These are phyloP conservation scores for Hypoxylon crocopeplum DNA, from an alignment of 495 filamentous ascomycete species.

Conservation along the genomic window DNA sequence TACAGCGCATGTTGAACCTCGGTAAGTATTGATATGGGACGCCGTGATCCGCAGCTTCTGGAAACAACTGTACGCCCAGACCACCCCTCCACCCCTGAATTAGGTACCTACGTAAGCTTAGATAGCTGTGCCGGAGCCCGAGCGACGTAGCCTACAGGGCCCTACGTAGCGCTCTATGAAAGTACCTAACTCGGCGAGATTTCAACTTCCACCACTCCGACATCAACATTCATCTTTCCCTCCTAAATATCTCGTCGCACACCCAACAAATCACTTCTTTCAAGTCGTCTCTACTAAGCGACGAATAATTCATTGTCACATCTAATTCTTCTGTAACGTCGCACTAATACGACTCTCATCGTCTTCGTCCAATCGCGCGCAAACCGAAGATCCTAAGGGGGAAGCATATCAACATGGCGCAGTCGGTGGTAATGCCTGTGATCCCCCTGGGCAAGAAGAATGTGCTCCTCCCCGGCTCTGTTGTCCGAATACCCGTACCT, in stretches of 20 bases:
- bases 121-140: constrained; percentile 8
- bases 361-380: constrained; percentile 23
- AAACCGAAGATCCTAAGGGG: constrained; percentile 11
- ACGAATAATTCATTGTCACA: too few relatives aligned
- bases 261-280: too few relatives aligned
- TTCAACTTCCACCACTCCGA: constrained; percentile 12
- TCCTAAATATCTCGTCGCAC: too few relatives aligned
- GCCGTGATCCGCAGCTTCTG: too few relatives aligned
- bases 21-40: constrained; percentile 26
- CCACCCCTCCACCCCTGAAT: too few relatives aligned
- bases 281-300: too few relatives aligned
- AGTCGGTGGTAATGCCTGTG: constrained; percentile 65
- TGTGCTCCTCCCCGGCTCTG: constrained; percentile 82
- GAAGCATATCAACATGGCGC: constrained; percentile 36
- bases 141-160: constrained; percentile 25
- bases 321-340: too few relatives aligned
- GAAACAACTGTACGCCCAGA: too few relatives aligned
- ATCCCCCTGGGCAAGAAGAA: constrained; percentile 75
- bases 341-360: too few relatives aligned
- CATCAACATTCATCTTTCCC: constrained; percentile 25
- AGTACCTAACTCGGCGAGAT: too few relatives aligned
- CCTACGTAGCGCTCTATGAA: background rate
- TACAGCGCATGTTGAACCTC: constrained; percentile 26
- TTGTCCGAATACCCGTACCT: constrained; percentile 74
- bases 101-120: background rate